Evolutionary conservation across 345 rosid genomes (phyloP).

Genomic region (Eucalyptus microcorys): DNA sequence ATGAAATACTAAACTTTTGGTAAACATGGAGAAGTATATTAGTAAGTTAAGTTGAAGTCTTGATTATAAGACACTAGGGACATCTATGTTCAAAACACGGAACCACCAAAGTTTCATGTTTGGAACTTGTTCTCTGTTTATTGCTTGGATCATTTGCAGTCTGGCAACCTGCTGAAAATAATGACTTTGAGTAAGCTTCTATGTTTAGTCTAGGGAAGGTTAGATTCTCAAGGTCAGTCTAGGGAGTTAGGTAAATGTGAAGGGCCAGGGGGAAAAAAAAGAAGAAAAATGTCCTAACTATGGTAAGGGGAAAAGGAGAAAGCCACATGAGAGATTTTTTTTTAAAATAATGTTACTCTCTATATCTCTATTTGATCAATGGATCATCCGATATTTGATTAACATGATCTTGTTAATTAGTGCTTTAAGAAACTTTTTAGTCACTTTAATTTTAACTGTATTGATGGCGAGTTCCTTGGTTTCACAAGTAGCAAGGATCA

Average conservation of each 20-base stretch:
- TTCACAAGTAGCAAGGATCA: not conserved
- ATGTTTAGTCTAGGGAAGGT: not conserved
- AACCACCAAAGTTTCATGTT: not conserved
- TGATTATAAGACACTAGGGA: not conserved
- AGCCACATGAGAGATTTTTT: not conserved
- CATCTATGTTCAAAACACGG: not conserved
- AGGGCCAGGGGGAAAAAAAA: not conserved
- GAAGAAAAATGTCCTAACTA: not conserved
- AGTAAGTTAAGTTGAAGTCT: not conserved
- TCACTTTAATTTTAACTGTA: not conserved
- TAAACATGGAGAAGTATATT: not conserved
- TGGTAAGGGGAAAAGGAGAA: not conserved
- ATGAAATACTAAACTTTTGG: not conserved
- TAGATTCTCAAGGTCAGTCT: not conserved
- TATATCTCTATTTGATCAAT: not conserved
- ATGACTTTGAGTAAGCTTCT: not conserved
- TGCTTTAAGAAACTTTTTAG: not conserved
- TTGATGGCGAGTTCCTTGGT: not conserved
- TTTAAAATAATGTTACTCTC: not conserved
- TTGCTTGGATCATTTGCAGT: not conserved
- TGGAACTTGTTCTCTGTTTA: not conserved
- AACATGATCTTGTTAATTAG: not conserved
- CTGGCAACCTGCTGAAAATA: not conserved
- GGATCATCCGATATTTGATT: not conserved
- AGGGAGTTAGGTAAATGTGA: not conserved